These are phyloP conservation scores for Massarina eburnea DNA, from an alignment of 2,329 filamentous ascomycete species.

Conservation along the genomic window DNA sequence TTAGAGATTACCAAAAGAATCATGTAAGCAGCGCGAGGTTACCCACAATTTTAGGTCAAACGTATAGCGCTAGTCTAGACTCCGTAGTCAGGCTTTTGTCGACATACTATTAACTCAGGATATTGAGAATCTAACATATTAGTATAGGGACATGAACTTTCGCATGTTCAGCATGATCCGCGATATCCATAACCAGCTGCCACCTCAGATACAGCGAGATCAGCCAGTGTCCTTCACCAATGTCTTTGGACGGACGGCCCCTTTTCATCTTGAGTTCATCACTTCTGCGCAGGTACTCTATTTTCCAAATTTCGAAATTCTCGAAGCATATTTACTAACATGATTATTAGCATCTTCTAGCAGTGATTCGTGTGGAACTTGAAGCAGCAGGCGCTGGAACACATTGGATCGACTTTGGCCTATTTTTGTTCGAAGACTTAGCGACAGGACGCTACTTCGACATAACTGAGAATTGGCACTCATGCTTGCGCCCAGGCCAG, in stretches of 20 bases:
- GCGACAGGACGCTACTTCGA: conserved; percentile 17
- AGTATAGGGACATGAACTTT: conserved; percentile 11
- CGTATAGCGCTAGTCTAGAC: too few relatives aligned
- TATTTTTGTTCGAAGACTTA: conserved; percentile 29
- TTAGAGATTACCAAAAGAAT: neutral
- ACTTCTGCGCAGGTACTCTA: conserved; percentile 12
- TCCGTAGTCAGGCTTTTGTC: too few relatives aligned
- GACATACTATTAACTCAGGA: neutral
- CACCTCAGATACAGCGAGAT: conserved; percentile 29
- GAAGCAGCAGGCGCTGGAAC: conserved; percentile 6
- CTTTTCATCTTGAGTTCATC: conserved; percentile 38
- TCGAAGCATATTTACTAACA: neutral
- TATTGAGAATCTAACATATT: neutral
- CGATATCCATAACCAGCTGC: conserved; percentile 23
- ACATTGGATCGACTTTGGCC: conserved; percentile 22
- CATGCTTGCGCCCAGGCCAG: conserved; percentile 32
- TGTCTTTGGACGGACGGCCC: conserved; percentile 21
- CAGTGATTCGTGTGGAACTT: conserved; percentile 29
- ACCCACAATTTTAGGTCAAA: too few relatives aligned
- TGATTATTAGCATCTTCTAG: conserved; percentile 18
- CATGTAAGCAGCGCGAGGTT: neutral
- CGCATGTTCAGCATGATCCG: conserved; percentile 20
- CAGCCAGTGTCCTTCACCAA: conserved; percentile 36
- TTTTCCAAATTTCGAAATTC: neutral
- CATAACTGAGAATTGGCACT: conserved; percentile 20